Percentiles rank a stretch among this genome's conserved stretches.
These are phyloP conservation scores for Mycena vitilis DNA, from an alignment of 768 basidiomycete species.

Conservation along the genomic window DNA sequence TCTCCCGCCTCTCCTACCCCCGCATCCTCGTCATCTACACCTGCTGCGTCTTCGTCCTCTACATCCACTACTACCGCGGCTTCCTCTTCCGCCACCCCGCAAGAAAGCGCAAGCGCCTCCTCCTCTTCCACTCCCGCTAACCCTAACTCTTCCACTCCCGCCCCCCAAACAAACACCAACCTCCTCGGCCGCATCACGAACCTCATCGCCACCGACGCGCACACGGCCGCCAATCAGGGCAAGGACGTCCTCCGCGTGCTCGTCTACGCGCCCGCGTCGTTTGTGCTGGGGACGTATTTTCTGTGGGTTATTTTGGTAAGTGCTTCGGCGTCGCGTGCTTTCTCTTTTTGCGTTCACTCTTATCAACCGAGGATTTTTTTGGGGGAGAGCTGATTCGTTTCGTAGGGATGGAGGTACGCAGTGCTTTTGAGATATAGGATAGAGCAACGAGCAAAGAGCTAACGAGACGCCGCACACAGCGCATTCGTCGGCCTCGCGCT, in stretches of 20 bases:
- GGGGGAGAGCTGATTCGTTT: too few relatives aligned
- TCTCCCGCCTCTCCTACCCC: too few relatives aligned
- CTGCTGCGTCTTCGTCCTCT: too few relatives aligned
- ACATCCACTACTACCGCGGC: too few relatives aligned
- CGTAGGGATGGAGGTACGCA: conserved; percentile 55
- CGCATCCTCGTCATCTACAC: too few relatives aligned
- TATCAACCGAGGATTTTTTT: too few relatives aligned
- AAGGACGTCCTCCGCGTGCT: conserved; percentile 22
- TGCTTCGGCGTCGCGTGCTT: neutral
- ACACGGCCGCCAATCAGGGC: conserved; percentile 10
- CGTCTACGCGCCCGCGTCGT: conserved; percentile 22
- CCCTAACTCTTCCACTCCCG: neutral
- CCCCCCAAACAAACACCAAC: conserved; percentile 45
- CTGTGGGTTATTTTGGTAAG: conserved; percentile 49
- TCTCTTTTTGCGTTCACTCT: too few relatives aligned
- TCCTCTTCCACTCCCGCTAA: too few relatives aligned
- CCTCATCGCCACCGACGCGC: conserved; percentile 70
- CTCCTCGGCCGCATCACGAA: conserved; percentile 83
- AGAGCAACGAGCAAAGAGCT: too few relatives aligned
- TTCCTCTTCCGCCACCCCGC: too few relatives aligned
- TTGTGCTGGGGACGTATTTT: conserved; percentile 38
- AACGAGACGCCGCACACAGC: conserved; percentile 36
- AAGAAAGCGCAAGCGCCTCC: too few relatives aligned
- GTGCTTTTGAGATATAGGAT: neutral
- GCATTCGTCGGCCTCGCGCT: conserved; percentile 57